phyloP scores from a whole-genome alignment of 768 basidiomycete genomes.

The Rhodocollybia butyracea region DNA sequence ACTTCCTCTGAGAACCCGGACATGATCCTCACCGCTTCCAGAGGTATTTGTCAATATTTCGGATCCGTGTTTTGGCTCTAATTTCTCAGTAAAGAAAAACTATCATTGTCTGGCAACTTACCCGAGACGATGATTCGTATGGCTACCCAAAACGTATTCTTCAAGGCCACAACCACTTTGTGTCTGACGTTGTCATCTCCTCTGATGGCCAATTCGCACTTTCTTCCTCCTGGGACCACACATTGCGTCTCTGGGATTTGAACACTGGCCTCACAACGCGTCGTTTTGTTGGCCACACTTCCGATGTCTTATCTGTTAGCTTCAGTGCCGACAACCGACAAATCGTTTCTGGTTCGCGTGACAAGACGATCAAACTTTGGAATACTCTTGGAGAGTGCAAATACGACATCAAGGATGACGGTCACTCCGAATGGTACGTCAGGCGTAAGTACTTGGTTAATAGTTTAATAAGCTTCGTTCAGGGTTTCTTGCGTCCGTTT shows the following conservation, averaged over 20 bases:
- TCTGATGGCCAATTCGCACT: conserved; percentile 99
- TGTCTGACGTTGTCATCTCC: conserved; percentile 97
- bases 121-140: conserved; percentile 86
- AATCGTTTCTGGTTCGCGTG: conserved; percentile 97
- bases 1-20: conserved; percentile 99
- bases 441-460: background rate
- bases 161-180: conserved; percentile 99
- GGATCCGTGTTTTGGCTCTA: conserved; percentile 22
- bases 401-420: conserved; percentile 98
- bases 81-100: conserved; percentile 75
- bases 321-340: conserved; percentile 99
- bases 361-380: conserved; percentile 98
- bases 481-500: conserved; percentile 99
- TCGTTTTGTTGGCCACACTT: conserved; percentile 96
- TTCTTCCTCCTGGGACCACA: conserved; percentile 99
- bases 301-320: conserved; percentile 97
- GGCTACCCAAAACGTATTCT: conserved; percentile 98
- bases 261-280: conserved; percentile 96
- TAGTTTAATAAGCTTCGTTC: conserved; percentile 4
- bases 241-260: conserved; percentile 98
- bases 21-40: conserved; percentile 97
- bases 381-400: conserved; percentile 99
- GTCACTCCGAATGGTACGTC: conserved; percentile 85
- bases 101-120: conserved; percentile 98
- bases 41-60: conserved; percentile 56